Conservation (phyloP, 345 rosid species). For the Lumnitzera littorea region DNA sequence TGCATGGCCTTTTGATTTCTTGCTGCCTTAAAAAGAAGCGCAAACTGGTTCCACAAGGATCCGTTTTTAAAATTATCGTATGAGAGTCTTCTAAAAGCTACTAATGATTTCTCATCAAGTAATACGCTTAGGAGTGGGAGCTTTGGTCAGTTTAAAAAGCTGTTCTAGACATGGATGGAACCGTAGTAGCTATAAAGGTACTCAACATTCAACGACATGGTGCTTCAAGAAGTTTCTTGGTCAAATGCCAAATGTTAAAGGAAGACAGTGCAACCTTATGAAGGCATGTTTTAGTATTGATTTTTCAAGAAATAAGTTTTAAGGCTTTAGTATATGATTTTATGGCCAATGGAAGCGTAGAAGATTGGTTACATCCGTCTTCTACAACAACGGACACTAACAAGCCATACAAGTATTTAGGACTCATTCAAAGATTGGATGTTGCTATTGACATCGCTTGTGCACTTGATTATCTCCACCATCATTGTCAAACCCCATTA, state of each 20-base stretch:
- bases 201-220: constrained; percentile 7
- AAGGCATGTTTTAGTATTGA: constrained; percentile 15
- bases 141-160: constrained; percentile 14
- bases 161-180: background rate
- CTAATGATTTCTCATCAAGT: constrained; percentile 11
- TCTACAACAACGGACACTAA: no score
- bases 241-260: constrained; percentile 15
- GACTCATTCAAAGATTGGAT: constrained; percentile 1
- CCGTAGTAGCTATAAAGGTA: constrained; percentile 15
- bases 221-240: constrained; percentile 12
- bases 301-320: constrained; percentile 13
- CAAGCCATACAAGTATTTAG: background rate
- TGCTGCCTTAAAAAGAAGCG: background rate
- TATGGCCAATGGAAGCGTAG: constrained; percentile 17
- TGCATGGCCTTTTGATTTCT: background rate
- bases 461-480: constrained; percentile 15
- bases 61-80: constrained; percentile 4
- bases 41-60: background rate
- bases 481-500: background rate
- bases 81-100: constrained; percentile 8
- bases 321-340: constrained; percentile 19
- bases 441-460: constrained; percentile 11
- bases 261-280: constrained; percentile 16
- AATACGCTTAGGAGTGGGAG: constrained; percentile 17
- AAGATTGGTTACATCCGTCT: constrained; percentile 13